Conservation (phyloP, 345 rosid species). For the Bruguiera gymnorhiza region DNA sequence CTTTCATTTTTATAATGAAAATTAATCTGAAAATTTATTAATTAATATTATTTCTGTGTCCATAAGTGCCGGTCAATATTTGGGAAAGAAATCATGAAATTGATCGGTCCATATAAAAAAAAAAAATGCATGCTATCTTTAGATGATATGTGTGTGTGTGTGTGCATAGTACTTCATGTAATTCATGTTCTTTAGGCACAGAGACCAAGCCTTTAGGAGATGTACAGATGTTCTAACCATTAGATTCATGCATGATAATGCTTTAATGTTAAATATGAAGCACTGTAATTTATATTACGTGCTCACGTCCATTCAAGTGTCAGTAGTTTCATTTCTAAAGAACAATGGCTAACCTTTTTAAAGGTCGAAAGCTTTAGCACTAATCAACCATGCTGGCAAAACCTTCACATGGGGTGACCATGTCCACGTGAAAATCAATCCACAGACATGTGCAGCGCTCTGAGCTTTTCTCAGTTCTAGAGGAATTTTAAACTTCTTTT, state of each 20-base stretch:
- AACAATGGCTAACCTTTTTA: not conserved
- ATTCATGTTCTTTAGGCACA: not conserved
- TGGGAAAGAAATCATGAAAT: too few species aligned
- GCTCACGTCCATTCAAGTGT: not conserved
- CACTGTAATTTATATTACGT: not conserved
- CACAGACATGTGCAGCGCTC: slow-evolving; percentile 40
- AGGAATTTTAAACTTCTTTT: not conserved
- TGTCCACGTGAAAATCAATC: slow-evolving; percentile 46
- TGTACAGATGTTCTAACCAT: not conserved
- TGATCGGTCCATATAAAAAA: too few species aligned
- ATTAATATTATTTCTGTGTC: too few species aligned
- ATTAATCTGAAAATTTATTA: too few species aligned
- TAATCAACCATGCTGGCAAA: not conserved
- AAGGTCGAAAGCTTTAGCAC: not conserved
- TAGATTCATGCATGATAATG: slow-evolving; percentile 5
- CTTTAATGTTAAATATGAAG: not conserved
- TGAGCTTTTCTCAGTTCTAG: slow-evolving; percentile 1
- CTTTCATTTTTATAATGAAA: too few species aligned
- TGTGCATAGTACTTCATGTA: not conserved
- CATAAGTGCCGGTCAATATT: too few species aligned
- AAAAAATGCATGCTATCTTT: not conserved
- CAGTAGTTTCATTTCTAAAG: too few species aligned
- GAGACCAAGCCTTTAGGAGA: not conserved
- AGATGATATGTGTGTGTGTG: not conserved
- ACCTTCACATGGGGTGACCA: slow-evolving; percentile 35